phyloP scores from a whole-genome alignment of 306 rosid genomes.

The Dalbergia cochinchinensis region DNA sequence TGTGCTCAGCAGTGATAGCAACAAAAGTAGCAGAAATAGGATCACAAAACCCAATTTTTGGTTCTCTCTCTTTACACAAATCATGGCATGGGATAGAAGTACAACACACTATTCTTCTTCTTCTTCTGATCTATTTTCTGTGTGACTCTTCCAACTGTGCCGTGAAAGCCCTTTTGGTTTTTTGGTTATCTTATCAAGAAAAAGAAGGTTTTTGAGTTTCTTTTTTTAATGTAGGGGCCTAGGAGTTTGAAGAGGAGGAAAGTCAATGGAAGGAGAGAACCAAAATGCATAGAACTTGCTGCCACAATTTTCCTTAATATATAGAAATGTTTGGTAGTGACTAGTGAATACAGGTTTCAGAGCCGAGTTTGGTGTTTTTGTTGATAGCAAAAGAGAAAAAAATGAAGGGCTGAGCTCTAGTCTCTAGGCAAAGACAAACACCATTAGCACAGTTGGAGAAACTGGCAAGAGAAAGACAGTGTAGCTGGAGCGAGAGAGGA shows the following conservation, averaged over 20 bases:
- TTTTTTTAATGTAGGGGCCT: constrained; percentile 37
- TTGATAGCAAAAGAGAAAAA: constrained; percentile 34
- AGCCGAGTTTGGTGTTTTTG: constrained; percentile 50
- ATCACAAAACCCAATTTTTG: constrained; percentile 51
- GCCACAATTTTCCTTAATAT: constrained; percentile 44
- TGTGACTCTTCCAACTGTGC: neutral
- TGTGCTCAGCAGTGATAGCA: constrained; percentile 51
- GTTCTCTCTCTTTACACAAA: constrained; percentile 55
- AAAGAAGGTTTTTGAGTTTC: constrained; percentile 37
- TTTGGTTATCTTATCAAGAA: constrained; percentile 48
- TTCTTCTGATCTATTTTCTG: constrained; percentile 8
- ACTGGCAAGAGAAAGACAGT: constrained; percentile 1
- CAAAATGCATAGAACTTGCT: constrained; percentile 67
- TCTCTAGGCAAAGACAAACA: constrained; percentile 40
- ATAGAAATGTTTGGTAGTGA: constrained; percentile 49
- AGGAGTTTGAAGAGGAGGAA: constrained; percentile 56
- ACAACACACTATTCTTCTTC: neutral
- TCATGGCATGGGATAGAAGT: constrained; percentile 57
- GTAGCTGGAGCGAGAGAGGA: constrained; percentile 1
- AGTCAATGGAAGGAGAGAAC: constrained; percentile 63
- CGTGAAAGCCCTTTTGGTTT: constrained; percentile 27
- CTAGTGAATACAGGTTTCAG: constrained; percentile 53
- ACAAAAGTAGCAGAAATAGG: constrained; percentile 58
- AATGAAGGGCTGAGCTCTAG: constrained; percentile 38
- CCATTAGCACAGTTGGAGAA: constrained; percentile 10